Evolutionary conservation across 495 filamentous ascomycete genomes (phyloP).

Genomic region (Aspergillus biplanus): DNA sequence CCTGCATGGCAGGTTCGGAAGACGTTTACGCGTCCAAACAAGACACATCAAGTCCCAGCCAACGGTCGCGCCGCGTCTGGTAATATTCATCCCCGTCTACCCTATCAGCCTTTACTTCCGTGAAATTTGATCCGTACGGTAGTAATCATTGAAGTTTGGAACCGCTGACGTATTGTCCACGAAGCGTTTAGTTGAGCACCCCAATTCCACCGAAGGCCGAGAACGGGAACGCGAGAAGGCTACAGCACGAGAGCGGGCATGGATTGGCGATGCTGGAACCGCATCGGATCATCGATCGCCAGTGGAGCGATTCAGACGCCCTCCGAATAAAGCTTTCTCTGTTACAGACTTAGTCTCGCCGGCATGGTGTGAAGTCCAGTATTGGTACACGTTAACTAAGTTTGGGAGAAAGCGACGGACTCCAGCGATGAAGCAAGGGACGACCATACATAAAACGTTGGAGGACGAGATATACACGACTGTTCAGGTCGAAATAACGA

Average conservation of each 20-base stretch:
- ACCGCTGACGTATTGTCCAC: constrained; percentile 57
- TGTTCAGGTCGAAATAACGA: constrained; percentile 70
- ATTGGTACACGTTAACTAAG: constrained; percentile 79
- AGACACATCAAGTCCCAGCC: constrained; percentile 35
- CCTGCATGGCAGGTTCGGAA: constrained; percentile 38
- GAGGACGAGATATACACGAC: constrained; percentile 83
- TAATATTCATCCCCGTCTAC: constrained; percentile 24
- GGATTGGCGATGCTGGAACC: constrained; percentile 11
- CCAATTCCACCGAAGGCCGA: constrained; percentile 47
- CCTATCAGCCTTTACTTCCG: background rate
- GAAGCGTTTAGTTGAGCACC: constrained; percentile 69
- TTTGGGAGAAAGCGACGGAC: constrained; percentile 76
- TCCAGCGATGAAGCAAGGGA: constrained; percentile 80
- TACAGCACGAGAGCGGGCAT: constrained; percentile 19
- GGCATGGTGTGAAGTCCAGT: constrained; percentile 95
- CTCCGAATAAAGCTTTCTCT: constrained; percentile 78
- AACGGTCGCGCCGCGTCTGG: constrained; percentile 38
- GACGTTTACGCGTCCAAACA: constrained; percentile 15
- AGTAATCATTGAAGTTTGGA: background rate
- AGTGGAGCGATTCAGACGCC: constrained; percentile 75
- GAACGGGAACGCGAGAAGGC: constrained; percentile 34
- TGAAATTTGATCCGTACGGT: background rate
- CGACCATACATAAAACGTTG: constrained; percentile 74
- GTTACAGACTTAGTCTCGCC: constrained; percentile 88
- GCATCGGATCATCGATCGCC: constrained; percentile 55